Conservation (phyloP, 2,329 filamentous ascomycete species). For the Aspergillus sp. region DNA sequence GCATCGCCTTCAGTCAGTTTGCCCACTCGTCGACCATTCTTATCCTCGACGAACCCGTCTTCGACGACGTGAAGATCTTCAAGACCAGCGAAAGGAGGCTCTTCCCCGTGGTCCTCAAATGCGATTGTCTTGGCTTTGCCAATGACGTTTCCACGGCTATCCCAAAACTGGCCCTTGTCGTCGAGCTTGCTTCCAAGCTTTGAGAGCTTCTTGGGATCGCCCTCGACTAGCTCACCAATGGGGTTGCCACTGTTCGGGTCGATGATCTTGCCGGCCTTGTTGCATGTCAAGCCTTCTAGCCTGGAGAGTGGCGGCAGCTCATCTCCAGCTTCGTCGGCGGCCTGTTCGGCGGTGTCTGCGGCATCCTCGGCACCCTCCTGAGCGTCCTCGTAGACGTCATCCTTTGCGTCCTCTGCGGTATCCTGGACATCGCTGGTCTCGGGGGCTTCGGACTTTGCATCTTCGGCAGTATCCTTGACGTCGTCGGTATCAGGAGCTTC, state of each 20-base stretch:
- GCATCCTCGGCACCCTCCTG: neutral
- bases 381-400: neutral
- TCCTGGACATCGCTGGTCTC: conserved; percentile 5
- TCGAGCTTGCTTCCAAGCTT: conserved; percentile 51
- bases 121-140: conserved; percentile 59
- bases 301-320: conserved; percentile 39
- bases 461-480: conserved; percentile 5
- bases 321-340: conserved; percentile 36
- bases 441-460: conserved; percentile 21
- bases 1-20: conserved; percentile 71
- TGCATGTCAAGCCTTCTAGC: conserved; percentile 47
- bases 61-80: conserved; percentile 62
- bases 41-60: conserved; percentile 69
- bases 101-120: conserved; percentile 43
- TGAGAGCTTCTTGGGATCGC: conserved; percentile 65
- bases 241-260: conserved; percentile 49
- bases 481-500: neutral
- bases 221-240: conserved; percentile 63
- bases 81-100: conserved; percentile 55
- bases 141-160: conserved; percentile 66
- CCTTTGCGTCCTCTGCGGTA: neutral
- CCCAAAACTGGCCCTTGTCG: conserved; percentile 66
- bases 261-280: conserved; percentile 51
- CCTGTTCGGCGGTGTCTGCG: neutral
- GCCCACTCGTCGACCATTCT: conserved; percentile 78